Conservation (phyloP, 1,139 yeast species). For the Zygosaccharomyces pseudobailii region DNA sequence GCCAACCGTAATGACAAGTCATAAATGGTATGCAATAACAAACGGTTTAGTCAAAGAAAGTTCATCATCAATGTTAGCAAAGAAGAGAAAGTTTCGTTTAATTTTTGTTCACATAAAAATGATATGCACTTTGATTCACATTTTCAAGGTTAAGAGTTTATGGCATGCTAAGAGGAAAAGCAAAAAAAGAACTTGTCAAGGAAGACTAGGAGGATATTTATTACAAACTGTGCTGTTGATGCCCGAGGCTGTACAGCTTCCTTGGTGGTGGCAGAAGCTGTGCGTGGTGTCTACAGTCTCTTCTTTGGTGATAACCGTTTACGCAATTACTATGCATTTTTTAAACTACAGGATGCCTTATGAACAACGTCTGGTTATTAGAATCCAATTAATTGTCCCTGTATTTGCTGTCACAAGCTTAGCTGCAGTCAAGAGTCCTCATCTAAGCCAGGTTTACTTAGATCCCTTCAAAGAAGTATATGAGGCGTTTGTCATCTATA, state of each 20-base stretch:
- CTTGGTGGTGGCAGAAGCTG: slow-evolving; percentile 19
- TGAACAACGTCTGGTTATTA: slow-evolving; percentile 78
- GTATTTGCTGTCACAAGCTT: slow-evolving; percentile 51
- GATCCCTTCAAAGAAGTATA: slow-evolving; percentile 85
- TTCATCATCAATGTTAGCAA: not conserved
- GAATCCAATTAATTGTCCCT: slow-evolving; percentile 65
- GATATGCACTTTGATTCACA: not conserved
- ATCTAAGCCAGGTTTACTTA: slow-evolving; percentile 38
- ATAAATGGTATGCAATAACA: not conserved
- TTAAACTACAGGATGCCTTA: slow-evolving; percentile 80
- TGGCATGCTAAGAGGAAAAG: not conserved
- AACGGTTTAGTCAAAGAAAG: not conserved
- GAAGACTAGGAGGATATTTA: not conserved
- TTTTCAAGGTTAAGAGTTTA: not conserved
- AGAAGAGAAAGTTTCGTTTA: not conserved
- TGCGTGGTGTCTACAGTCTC: slow-evolving; percentile 11
- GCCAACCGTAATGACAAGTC: not conserved
- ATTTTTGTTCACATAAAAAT: not conserved
- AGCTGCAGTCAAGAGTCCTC: slow-evolving; percentile 50
- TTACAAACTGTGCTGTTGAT: not conserved
- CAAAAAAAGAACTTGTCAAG: not conserved
- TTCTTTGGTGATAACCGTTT: slow-evolving; percentile 36
- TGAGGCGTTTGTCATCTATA: slow-evolving; percentile 93
- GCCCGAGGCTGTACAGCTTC: slow-evolving; percentile 12
- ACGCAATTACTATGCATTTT: slow-evolving; percentile 49